Evolutionary conservation across 1,139 yeast genomes (phyloP), one percentile per base, ranked within the genome.

Genomic region (Suhomyces bribrorum): DNA sequence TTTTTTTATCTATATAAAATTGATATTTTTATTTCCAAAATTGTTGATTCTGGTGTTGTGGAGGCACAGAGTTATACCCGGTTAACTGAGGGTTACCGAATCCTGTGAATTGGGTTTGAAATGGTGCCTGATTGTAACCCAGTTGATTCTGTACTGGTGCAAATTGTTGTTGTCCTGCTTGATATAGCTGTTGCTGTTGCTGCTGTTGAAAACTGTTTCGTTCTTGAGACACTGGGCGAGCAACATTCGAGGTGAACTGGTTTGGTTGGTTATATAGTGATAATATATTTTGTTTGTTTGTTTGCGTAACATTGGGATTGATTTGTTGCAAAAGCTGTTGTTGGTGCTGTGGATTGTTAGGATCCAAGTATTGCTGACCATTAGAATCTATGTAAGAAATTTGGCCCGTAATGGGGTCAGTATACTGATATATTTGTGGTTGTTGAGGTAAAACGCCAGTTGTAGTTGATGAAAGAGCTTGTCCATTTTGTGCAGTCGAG

Each of bases 341-440:
- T 48, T 77, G 82, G 48, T 75, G 81, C 42, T 68, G 72, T 3
- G 77, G 76, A 42, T 77, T 80, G 38, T 52, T 65, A 12, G 81
- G 79, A 53, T 77, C 83, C 48, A 77, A 59, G 46, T 78, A 78
- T 51, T 77, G 81, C 53, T 79, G 83, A 2, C 83, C 83, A 43
- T 73, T 75, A 3, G 72, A 59, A 51, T 81, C 86, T 32, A 81
- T 69, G 48, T 80, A 78, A 31, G 76, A 75, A n/a, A 79, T 58
- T 39, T 72, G 73, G 15, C 86, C 86, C 0, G 84, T 79, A 11
- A 69, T 57, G 5, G 85, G 85, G 48, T 81, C 86, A 7, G 83
- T 70, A 51, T 78, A 81, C 52, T 80, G 86, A 49, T 75, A 81
- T 29, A 77, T 71, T 40, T 69, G 75, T 3, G 74, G 73, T 34